Percentiles rank a stretch among this genome's conserved stretches.
These are phyloP conservation scores for Yarrowia bubula DNA, from an alignment of 805 yeast genomes.

Conservation along the genomic window DNA sequence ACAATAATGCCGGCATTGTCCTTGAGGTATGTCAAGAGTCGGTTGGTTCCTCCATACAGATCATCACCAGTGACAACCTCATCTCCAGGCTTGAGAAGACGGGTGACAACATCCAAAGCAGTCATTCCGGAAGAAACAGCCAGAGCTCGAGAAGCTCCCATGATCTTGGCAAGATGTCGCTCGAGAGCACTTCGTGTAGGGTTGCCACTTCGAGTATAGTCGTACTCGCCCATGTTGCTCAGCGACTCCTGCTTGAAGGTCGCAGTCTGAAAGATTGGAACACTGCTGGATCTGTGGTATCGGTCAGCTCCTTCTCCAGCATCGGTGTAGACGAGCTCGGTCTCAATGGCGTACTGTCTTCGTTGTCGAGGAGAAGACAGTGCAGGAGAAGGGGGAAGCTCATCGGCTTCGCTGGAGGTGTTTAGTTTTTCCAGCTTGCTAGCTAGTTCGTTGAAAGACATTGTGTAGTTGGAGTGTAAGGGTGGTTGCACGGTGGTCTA, in stretches of 20 bases:
- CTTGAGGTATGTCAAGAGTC: conserved; percentile 71
- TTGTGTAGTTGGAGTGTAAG: background rate
- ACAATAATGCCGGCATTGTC: conserved; percentile 64
- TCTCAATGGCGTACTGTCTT: conserved; percentile 55
- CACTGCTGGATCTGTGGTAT: conserved; percentile 67
- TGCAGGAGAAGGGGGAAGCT: conserved; percentile 41
- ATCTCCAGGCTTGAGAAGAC: conserved; percentile 75
- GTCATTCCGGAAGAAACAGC: conserved; percentile 94
- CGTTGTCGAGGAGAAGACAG: conserved; percentile 39
- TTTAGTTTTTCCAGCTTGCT: conserved; percentile 21
- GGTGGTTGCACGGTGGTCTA: background rate
- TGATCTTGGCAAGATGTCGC: conserved; percentile 70
- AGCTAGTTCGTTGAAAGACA: conserved; percentile 17
- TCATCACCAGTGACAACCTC: conserved; percentile 94
- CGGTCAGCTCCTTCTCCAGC: conserved; percentile 52
- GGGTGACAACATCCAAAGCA: conserved; percentile 78
- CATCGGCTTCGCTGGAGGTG: conserved; percentile 22
- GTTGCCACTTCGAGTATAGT: conserved; percentile 88
- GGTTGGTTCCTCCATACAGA: conserved; percentile 89
- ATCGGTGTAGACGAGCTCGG: conserved; percentile 64
- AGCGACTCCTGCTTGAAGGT: conserved; percentile 81
- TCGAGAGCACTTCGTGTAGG: conserved; percentile 86
- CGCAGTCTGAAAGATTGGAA: conserved; percentile 92
- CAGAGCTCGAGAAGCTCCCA: conserved; percentile 71
- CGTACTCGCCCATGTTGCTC: conserved; percentile 74